phyloP scores from a whole-genome alignment of 1,139 yeast species.

The Suhomyces yuchorum region DNA sequence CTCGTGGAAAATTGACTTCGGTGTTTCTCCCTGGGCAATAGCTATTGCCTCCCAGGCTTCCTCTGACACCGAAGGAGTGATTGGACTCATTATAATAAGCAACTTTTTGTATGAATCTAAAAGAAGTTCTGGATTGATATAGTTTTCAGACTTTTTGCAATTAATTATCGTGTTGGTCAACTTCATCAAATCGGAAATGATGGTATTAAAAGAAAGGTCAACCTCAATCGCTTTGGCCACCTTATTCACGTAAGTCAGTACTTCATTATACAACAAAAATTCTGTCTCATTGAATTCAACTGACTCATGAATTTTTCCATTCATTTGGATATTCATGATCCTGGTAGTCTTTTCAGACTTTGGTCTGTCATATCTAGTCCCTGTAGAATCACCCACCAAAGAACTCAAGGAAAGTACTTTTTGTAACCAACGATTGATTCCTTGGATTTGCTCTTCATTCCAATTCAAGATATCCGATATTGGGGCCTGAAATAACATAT shows the following conservation, averaged over 20 bases:
- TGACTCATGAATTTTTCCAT: conserved; percentile 20
- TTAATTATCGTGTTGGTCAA: conserved; percentile 57
- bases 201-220: conserved; percentile 73
- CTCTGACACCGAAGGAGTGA: conserved; percentile 79
- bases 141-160: conserved; percentile 32
- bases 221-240: conserved; percentile 62
- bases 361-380: background rate
- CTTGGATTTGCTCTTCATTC: conserved; percentile 87
- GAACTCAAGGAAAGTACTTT: conserved; percentile 50
- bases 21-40: conserved; percentile 20
- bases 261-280: conserved; percentile 56
- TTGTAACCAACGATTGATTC: conserved; percentile 83
- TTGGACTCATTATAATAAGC: conserved; percentile 64
- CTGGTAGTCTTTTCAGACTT: background rate
- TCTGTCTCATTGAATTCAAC: conserved; percentile 47
- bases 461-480: conserved; percentile 78
- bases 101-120: conserved; percentile 54
- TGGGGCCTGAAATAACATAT: conserved; percentile 92
- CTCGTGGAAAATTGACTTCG: conserved; percentile 52
- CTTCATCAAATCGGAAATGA: conserved; percentile 89
- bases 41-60: conserved; percentile 72
- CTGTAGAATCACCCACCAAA: background rate
- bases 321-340: conserved; percentile 23
- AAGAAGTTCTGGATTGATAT: conserved; percentile 31
- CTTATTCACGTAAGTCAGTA: conserved; percentile 50